Percentiles rank a stretch among this genome's conserved stretches.
Evolutionary conservation across 495 filamentous ascomycete genomes (phyloP).

Genomic region (Glonium stellatum): DNA sequence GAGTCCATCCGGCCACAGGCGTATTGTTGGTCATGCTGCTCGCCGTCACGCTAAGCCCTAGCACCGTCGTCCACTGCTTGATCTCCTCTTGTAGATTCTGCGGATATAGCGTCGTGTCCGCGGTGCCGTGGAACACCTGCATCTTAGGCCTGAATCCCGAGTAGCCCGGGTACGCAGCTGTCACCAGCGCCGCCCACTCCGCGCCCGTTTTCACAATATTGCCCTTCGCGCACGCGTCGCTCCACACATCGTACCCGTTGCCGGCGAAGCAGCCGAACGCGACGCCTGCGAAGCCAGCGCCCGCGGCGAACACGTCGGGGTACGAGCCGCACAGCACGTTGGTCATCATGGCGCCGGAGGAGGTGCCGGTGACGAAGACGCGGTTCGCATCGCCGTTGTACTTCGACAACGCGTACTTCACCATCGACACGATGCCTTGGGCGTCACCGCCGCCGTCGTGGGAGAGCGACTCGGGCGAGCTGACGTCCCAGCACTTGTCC

Average conservation of each 20-base stretch:
- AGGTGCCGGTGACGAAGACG: constrained; percentile 44
- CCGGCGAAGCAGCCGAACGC: constrained; percentile 52
- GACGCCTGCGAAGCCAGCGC: constrained; percentile 45
- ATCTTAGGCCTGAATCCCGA: constrained; percentile 48
- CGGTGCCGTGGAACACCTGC: constrained; percentile 50
- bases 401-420: constrained; percentile 45
- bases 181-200: constrained; percentile 47
- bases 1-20: constrained; percentile 42
- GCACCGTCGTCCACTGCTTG: constrained; percentile 53
- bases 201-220: constrained; percentile 41
- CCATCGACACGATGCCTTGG: constrained; percentile 49
- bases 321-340: constrained; percentile 56
- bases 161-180: constrained; percentile 50
- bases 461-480: constrained; percentile 39
- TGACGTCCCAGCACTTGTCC: constrained; percentile 53
- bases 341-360: constrained; percentile 41
- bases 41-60: constrained; percentile 29
- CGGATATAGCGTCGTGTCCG: constrained; percentile 45
- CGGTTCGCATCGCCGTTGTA: constrained; percentile 43
- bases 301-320: constrained; percentile 52
- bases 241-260: constrained; percentile 44
- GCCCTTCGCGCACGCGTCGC: constrained; percentile 50
- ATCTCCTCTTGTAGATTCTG: constrained; percentile 47
- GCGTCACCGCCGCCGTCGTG: constrained; percentile 49
- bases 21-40: constrained; percentile 11